Evolutionary conservation across 139 green algal genomes (phyloP).

Genomic region (Closterium sp.): DNA sequence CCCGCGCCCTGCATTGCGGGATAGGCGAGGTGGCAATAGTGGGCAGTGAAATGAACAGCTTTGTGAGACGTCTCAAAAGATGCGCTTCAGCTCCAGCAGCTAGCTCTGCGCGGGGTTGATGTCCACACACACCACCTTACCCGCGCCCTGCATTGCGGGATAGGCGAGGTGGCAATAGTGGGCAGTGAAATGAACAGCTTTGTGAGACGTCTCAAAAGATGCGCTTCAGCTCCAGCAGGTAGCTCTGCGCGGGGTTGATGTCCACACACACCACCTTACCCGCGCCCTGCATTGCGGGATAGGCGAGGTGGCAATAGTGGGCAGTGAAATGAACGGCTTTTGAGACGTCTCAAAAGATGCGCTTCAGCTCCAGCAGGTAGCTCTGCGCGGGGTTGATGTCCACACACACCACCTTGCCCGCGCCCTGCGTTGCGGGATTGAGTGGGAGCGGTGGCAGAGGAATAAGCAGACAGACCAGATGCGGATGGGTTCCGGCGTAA

Average conservation of each 20-base stretch:
- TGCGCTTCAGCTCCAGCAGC: constrained; percentile 92
- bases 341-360: too few species aligned
- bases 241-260: constrained; percentile 95
- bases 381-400: constrained; percentile 97
- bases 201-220: too few species aligned
- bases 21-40: too few species aligned
- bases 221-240: constrained; percentile 92
- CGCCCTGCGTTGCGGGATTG: constrained; percentile 39
- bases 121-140: constrained; percentile 89
- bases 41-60: too few species aligned
- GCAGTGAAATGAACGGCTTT: too few species aligned
- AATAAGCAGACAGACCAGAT: too few species aligned
- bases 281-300: constrained; percentile 42
- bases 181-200: too few species aligned
- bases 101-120: constrained; percentile 96
- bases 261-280: constrained; percentile 88
- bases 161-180: too few species aligned
- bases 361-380: constrained; percentile 95
- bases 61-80: too few species aligned
- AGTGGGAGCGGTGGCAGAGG: too few species aligned
- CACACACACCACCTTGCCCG: constrained; percentile 80
- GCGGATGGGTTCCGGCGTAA: too few species aligned
- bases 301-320: too few species aligned
- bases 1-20: constrained; percentile 42
- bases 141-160: constrained; percentile 42